Conservation (phyloP, 305 asterid species). For the Fraxinus baroniana region DNA sequence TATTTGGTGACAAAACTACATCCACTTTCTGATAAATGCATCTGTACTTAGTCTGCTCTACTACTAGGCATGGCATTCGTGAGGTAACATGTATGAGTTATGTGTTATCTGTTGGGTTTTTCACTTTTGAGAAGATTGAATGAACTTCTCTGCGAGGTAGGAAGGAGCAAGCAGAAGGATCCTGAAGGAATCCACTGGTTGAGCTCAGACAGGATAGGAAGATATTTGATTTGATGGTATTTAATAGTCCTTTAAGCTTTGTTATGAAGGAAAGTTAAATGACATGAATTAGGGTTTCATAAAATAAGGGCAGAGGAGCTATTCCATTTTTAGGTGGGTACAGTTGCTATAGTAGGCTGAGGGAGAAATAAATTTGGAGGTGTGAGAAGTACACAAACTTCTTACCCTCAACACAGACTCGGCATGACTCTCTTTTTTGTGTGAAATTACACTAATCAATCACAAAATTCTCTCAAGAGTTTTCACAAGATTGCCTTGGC, state of each 20-base stretch:
- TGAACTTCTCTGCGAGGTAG: background rate
- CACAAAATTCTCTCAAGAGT: background rate
- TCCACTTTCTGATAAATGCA: background rate
- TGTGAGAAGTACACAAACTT: background rate
- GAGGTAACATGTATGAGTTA: background rate
- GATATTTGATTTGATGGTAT: background rate
- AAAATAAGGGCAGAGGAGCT: background rate
- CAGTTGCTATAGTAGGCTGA: background rate
- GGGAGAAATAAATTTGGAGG: background rate
- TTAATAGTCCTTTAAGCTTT: background rate
- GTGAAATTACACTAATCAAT: background rate
- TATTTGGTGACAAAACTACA: background rate
- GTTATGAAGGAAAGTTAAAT: background rate
- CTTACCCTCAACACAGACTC: background rate
- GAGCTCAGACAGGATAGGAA: background rate
- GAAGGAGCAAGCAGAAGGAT: background rate
- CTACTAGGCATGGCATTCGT: background rate
- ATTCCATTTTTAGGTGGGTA: background rate
- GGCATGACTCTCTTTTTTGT: background rate
- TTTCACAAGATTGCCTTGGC: background rate
- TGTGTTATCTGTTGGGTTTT: background rate
- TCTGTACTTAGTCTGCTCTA: background rate
- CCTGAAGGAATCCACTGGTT: background rate
- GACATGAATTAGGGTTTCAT: background rate
- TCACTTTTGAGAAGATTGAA: background rate